phyloP scores from a whole-genome alignment of 306 rosid species.

The Prunus persica region DNA sequence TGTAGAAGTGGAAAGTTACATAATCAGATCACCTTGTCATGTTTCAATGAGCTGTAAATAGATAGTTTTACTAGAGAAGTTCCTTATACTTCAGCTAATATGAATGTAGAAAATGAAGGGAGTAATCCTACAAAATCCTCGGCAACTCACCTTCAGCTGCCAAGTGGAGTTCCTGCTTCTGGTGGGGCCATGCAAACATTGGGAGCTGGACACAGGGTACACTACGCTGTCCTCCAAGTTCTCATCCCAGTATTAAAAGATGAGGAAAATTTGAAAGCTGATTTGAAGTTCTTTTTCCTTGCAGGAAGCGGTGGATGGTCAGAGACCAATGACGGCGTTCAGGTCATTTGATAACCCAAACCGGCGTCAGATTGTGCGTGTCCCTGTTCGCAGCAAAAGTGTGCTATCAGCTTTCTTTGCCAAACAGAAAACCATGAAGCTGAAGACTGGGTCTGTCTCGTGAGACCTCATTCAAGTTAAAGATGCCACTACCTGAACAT shows the following conservation, averaged over 20 bases:
- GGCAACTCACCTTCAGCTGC: slow-evolving; percentile 39
- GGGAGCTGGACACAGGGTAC: slow-evolving; percentile 52
- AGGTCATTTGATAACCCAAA: slow-evolving; percentile 68
- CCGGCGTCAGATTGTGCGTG: slow-evolving; percentile 35
- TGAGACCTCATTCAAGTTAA: slow-evolving; percentile 29
- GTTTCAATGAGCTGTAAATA: slow-evolving; percentile 8
- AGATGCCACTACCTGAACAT: slow-evolving; percentile 22
- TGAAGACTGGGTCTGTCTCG: slow-evolving; percentile 48
- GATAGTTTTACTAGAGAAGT: slow-evolving; percentile 11
- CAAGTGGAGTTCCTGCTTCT: slow-evolving; percentile 56
- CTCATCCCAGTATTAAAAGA: background rate
- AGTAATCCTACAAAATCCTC: slow-evolving; percentile 36
- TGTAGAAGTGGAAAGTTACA: slow-evolving; percentile 21
- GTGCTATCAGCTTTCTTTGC: slow-evolving; percentile 77
- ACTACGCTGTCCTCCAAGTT: background rate
- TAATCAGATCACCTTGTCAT: slow-evolving; percentile 5
- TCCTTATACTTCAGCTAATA: slow-evolving; percentile 23
- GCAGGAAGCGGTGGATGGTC: slow-evolving; percentile 64
- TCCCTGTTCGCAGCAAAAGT: slow-evolving; percentile 80
- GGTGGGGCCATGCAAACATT: slow-evolving; percentile 40
- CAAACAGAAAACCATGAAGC: slow-evolving; percentile 53
- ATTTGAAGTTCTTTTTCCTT: background rate
- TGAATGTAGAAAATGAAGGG: slow-evolving; percentile 58
- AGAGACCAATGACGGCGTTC: slow-evolving; percentile 47
- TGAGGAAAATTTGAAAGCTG: slow-evolving; percentile 18